Evolutionary conservation across 2,329 filamentous ascomycete genomes (phyloP).

Genomic region (Epichloe scottii): DNA sequence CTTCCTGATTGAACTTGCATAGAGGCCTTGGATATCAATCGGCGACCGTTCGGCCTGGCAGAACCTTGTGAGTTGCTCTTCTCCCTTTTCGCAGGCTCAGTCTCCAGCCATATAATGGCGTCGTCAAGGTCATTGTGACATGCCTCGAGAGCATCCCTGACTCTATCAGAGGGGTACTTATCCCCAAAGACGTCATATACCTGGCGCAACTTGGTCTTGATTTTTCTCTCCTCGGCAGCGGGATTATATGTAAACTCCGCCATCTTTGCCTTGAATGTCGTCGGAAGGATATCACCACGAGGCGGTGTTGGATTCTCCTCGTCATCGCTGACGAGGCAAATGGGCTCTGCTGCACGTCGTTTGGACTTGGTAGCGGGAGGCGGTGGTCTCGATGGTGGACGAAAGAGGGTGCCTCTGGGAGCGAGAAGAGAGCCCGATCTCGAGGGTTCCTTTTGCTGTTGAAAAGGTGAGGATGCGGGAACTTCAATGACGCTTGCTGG

Average conservation of each 20-base stretch:
- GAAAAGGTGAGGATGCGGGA: constrained; percentile 73
- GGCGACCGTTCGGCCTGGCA: constrained; percentile 14
- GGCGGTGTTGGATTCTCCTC: constrained; percentile 33
- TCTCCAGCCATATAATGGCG: constrained; percentile 19
- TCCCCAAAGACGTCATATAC: constrained; percentile 24
- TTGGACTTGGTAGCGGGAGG: constrained; percentile 18
- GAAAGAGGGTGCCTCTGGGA: constrained; percentile 61
- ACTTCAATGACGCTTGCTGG: constrained; percentile 54
- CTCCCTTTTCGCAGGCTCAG: constrained; percentile 4
- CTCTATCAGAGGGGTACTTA: constrained; percentile 18
- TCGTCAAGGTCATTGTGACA: constrained; percentile 24
- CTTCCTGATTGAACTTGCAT: constrained; percentile 11
- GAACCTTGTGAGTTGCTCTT: not conserved
- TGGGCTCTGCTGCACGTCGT: constrained; percentile 26
- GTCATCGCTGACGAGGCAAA: constrained; percentile 38
- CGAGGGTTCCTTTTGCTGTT: constrained; percentile 18
- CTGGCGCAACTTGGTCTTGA: constrained; percentile 20
- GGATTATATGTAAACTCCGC: constrained; percentile 35
- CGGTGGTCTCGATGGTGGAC: constrained; percentile 28
- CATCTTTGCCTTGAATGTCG: constrained; percentile 34
- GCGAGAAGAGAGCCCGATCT: constrained; percentile 50
- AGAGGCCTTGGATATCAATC: constrained; percentile 19
- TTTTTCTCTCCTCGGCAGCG: constrained; percentile 26
- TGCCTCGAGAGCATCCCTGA: constrained; percentile 20
- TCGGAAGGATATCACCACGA: constrained; percentile 51